phyloP scores from a whole-genome alignment of 495 filamentous ascomycete species.

The Tuber brumale region DNA sequence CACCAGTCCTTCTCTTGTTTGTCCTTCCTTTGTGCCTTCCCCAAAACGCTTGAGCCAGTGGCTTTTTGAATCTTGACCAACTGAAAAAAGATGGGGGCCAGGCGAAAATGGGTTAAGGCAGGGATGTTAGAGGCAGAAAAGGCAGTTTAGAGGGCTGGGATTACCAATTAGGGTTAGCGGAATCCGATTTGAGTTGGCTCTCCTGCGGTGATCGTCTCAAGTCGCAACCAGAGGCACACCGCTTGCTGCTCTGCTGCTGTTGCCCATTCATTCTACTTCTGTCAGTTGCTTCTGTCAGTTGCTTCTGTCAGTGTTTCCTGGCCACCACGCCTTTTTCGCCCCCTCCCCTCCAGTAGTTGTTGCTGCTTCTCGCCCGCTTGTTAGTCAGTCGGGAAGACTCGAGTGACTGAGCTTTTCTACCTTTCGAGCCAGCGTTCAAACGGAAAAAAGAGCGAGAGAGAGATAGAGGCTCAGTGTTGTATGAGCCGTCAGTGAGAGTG shows the following conservation, averaged over 20 bases:
- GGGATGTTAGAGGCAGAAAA: constrained; percentile 25
- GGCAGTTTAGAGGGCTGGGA: constrained; percentile 31
- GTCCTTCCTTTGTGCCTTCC: background rate
- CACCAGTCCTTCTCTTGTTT: background rate
- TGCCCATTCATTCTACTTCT: constrained; percentile 26
- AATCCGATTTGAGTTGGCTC: constrained; percentile 36
- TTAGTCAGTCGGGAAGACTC: background rate
- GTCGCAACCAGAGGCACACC: constrained; percentile 36
- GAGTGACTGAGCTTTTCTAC: background rate
- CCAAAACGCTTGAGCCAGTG: background rate
- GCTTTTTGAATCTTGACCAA: constrained; percentile 13
- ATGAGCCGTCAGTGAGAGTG: background rate
- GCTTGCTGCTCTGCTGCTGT: constrained; percentile 26
- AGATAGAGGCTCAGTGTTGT: background rate
- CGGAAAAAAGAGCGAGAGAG: background rate
- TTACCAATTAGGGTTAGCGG: constrained; percentile 37
- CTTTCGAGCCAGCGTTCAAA: constrained; percentile 1
- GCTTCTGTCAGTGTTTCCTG: constrained; percentile 26
- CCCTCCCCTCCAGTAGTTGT: constrained; percentile 25
- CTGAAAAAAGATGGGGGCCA: constrained; percentile 24
- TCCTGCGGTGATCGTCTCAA: constrained; percentile 22
- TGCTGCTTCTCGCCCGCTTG: constrained; percentile 7
- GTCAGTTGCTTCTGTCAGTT: no score
- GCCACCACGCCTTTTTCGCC: constrained; percentile 29
- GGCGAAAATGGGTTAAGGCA: constrained; percentile 30